Evolutionary conservation across 2,329 filamentous ascomycete species (phyloP), one percentile per base, ranked within the genome.

Genomic region (Ilyonectria mors-panacis): DNA sequence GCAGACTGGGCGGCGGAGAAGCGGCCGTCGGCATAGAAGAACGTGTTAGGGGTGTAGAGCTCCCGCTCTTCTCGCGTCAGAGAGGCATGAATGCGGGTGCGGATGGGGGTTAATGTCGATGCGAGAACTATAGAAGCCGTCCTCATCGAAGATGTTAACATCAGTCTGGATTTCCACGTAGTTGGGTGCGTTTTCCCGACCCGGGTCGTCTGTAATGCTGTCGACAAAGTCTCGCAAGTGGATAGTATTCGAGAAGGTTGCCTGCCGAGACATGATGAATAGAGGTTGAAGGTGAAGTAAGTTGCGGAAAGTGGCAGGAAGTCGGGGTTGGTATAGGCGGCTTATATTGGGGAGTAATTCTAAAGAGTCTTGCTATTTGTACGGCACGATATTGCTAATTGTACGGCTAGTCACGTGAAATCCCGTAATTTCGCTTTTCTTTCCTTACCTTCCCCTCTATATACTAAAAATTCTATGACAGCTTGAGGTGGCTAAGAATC

Each of bases 31-130:
- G 55, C 55, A 21, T 48, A 48, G 55, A 48, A 58, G 15, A 58
- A 58, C 8, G 55, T 21, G 13, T 58, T 37, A 12, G 42, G 55
- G 2, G 12, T 23, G 17, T 58, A 58, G 7, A 35, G 55, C 39
- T 58, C 55, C 26, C 55, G 55, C 42, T 58, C 55, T 58, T 58
- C 55, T 58, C 39, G 55, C 21, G 55, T 48, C 15, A 58, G 26
- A 47, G 37, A 48, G 7, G 42, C 56, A 23, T 59, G 45, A 19
- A 59, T 59, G 45, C 45, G 45, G 21, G 57, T 50, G 19, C 19
- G 44, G 26, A 59, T 59, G 7, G 57, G 57, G 5, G 5, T 59
- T n/a, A 6, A 59, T 17, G 57, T 42, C 30, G 15, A 39, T 39
- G 4, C 2, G 2, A 39, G 35, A 39, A 39, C 2, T 39, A 17